Evolutionary conservation across 148 eudicot genomes (phyloP).

Genomic region (Salicornia ramosissima): DNA sequence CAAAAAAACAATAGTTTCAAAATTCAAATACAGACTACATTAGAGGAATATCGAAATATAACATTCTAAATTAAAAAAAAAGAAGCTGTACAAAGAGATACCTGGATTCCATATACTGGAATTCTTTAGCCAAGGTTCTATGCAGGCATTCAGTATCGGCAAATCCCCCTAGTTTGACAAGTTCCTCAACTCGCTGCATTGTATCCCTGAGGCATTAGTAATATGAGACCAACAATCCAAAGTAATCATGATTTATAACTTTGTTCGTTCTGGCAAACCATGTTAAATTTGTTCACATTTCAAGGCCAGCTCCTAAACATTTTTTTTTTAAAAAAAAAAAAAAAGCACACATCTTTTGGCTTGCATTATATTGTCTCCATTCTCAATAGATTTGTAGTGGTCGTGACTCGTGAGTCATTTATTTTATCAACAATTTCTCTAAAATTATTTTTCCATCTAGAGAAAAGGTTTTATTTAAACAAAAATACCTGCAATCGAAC

Average conservation of each 20-base stretch:
- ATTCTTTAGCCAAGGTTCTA: slow-evolving; percentile 79
- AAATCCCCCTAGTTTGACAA: slow-evolving; percentile 82
- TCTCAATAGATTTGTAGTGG: too few species aligned
- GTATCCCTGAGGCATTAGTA: slow-evolving; percentile 38
- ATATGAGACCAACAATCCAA: slow-evolving; percentile 6
- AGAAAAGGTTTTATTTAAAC: too few species aligned
- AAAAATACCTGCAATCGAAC: too few species aligned
- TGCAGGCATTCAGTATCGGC: slow-evolving; percentile 63
- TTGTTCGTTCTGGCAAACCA: slow-evolving; percentile 1
- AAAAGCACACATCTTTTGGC: too few species aligned
- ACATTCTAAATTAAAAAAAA: neutral
- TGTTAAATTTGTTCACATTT: neutral
- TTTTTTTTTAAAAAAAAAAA: too few species aligned
- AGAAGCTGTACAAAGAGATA: slow-evolving; percentile 26
- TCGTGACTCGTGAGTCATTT: too few species aligned
- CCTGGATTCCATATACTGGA: slow-evolving; percentile 81
- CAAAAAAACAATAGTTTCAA: too few species aligned
- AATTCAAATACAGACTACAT: too few species aligned
- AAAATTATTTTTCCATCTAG: too few species aligned
- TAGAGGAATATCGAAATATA: too few species aligned
- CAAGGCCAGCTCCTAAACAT: neutral
- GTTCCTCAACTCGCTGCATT: slow-evolving; percentile 50
- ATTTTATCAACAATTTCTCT: too few species aligned
- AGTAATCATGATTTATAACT: neutral
- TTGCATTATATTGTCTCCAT: too few species aligned